phyloP scores from a whole-genome alignment of 495 filamentous ascomycete genomes.

The Hypoxylon lienhwacheense region DNA sequence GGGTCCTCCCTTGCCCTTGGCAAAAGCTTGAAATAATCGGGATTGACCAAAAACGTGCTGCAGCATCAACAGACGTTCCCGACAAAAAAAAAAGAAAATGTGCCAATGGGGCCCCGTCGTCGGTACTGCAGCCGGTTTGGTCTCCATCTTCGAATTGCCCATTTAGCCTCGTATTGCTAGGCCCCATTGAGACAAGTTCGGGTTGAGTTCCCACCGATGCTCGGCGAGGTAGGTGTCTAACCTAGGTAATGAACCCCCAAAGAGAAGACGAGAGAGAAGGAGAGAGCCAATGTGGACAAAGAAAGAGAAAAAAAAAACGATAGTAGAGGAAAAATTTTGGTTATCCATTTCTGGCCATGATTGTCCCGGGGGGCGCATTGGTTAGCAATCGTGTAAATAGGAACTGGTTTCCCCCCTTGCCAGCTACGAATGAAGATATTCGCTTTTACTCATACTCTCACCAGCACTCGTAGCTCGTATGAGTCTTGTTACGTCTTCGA shows the following conservation, averaged over 20 bases:
- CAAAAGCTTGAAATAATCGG: constrained; percentile 24
- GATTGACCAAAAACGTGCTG: constrained; percentile 16
- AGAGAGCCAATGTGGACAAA: constrained; percentile 19
- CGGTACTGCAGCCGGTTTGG: constrained; percentile 25
- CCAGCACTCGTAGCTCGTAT: constrained; percentile 9
- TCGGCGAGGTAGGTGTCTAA: constrained; percentile 18
- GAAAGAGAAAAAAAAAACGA: constrained; percentile 4
- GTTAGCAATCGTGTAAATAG: constrained; percentile 24
- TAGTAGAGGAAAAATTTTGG: constrained; percentile 8
- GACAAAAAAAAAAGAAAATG: no score
- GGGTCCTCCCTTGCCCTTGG: constrained; percentile 8
- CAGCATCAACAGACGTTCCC: no score
- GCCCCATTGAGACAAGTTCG: constrained; percentile 29
- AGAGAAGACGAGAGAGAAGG: no score
- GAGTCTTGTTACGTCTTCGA: background rate
- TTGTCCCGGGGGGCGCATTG: background rate
- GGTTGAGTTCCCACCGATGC: constrained; percentile 29
- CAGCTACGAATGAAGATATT: constrained; percentile 10
- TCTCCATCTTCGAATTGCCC: constrained; percentile 19
- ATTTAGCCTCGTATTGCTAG: constrained; percentile 26
- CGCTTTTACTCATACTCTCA: constrained; percentile 4
- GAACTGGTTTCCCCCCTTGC: constrained; percentile 11
- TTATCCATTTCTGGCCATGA: constrained; percentile 5
- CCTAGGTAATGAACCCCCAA: background rate
- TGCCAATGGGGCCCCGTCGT: constrained; percentile 18